phyloP scores from a whole-genome alignment of 2,329 filamentous ascomycete genomes.

The Arachnopeziza araneosa region DNA sequence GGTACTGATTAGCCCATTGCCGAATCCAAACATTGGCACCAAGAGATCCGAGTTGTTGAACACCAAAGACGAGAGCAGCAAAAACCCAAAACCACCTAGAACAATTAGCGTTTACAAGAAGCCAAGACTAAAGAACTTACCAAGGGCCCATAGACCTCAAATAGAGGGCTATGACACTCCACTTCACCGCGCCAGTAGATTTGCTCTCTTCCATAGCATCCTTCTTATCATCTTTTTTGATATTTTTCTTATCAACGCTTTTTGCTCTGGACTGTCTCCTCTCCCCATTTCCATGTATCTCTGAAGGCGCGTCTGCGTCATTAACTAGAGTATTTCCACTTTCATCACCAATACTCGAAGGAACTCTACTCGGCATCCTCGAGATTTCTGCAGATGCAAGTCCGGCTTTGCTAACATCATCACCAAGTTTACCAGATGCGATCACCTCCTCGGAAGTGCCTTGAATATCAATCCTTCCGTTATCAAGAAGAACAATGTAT shows the following conservation, averaged over 20 bases:
- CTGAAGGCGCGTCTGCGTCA: neutral
- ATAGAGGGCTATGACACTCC: slow-evolving; percentile 81
- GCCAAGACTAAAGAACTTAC: slow-evolving; percentile 31
- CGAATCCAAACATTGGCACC: slow-evolving; percentile 93
- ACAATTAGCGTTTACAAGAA: slow-evolving; percentile 6
- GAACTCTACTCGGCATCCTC: slow-evolving; percentile 68
- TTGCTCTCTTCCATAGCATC: slow-evolving; percentile 68
- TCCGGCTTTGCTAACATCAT: slow-evolving; percentile 73
- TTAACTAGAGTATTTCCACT: slow-evolving; percentile 46
- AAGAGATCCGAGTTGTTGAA: slow-evolving; percentile 80
- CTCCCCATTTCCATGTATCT: slow-evolving; percentile 19
- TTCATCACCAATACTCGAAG: slow-evolving; percentile 68
- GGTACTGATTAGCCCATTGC: slow-evolving; percentile 90
- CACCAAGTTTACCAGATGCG: slow-evolving; percentile 79
- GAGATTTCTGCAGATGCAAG: slow-evolving; percentile 67
- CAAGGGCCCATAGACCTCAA: slow-evolving; percentile 87
- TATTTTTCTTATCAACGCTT: slow-evolving; percentile 25
- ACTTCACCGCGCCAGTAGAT: slow-evolving; percentile 80
- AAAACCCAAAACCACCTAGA: slow-evolving; percentile 74
- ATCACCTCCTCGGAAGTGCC: slow-evolving; percentile 76
- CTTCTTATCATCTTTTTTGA: slow-evolving; percentile 31
- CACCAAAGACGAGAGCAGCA: slow-evolving; percentile 66
- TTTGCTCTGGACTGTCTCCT: slow-evolving; percentile 34
- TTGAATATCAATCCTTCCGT: slow-evolving; percentile 72
- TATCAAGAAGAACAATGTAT: slow-evolving; percentile 79